Evolutionary conservation across 345 rosid genomes (phyloP), one percentile per base, ranked within the genome.

Genomic region (Pistacia integerrima): DNA sequence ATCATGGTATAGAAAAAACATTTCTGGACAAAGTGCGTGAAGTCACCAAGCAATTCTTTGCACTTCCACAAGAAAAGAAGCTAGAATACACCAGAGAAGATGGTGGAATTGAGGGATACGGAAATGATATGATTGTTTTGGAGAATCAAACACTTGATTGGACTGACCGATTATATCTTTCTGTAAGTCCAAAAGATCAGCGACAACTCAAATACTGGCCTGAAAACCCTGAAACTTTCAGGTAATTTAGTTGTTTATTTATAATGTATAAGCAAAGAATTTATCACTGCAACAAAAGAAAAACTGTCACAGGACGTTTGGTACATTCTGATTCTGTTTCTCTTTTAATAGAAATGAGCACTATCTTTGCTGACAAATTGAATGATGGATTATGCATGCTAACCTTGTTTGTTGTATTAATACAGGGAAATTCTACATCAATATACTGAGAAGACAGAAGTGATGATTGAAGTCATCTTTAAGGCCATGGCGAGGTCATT

Each of bases 101-200:
- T 14, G 86, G 82, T 55, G 82, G 81, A 72, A 80, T 84, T 0
- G 88, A 91, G 86, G 97, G 97, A 33, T 94, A 91, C 73, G 97
- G 94, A 3, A 89, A 78, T 64, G 98, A 94, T 66, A 80, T 84
- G 85, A 82, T 91, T 77, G 61, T 94, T 3, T 88, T 82, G 0
- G 91, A 90, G 70, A 74, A 85, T 35, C 94, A 91, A 83, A 90
- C 84, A 49, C 75, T 88, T 17, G 97, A 94, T 76, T 94, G 97
- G 97, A 89, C 78, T 5, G 94, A 90, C 75, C 84, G 94, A 33
- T 72, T 91, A 79, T 84, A 80, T 58, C 84, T 94, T 61, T 76
- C 73, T 12, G 64, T 87, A 33, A 72, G 67, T 67, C 93, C 97
- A 8, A 79, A 87, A 73, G 77, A 89, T 60, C 83, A 78, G 69